Evolutionary conservation across 2,329 filamentous ascomycete genomes (phyloP), one percentile per base, ranked within the genome.

Genomic region (Colletotrichum eremochloae): DNA sequence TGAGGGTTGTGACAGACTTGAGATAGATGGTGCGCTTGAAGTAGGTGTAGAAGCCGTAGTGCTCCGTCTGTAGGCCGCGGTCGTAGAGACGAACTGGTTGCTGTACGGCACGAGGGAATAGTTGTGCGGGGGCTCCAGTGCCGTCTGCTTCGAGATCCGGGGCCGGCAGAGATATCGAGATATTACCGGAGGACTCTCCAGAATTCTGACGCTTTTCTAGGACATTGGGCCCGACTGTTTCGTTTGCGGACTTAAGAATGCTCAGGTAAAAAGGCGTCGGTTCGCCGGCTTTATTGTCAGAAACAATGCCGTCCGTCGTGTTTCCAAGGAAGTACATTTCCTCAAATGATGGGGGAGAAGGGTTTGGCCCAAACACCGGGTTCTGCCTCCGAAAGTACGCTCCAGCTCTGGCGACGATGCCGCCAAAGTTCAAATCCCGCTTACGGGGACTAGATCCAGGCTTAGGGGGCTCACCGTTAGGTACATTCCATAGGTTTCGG

Each of bases 21-120:
- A 97, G 86, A 84, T 96, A 97, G 74, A 97, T 94, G 11, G 92
- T 93, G 75, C 95, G 94, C 82, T 95, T 91, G 81, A 93, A 98
- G 85, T 97, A 97, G 0, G 89, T 93, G 83, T 97, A 98, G 83
- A 98, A 98, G 2, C 94, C 94, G 81, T 97, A 98, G 82, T 97
- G 94, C 80, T 98, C 96, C 0, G 92, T 92, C 2, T 88, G 84
- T 38, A 93, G 85, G 24, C 93, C 95, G 29, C 95, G 93, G 80
- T 98, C 94, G 80, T 92, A 98, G 1, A 98, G 88, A 1, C 93
- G 90, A 15, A 98, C 85, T 0, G 94, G 96, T 78, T 98, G 96
- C 72, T 92, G 89, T 0, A 86, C 82, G 0, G 93, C 89, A 9
- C 88, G 85, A 0, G 95, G 93, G 57, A 96, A 89, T 74, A 98